These are phyloP conservation scores for Vitis rotundifolia DNA, from an alignment of 164 flowering plant species.

Conservation along the genomic window DNA sequence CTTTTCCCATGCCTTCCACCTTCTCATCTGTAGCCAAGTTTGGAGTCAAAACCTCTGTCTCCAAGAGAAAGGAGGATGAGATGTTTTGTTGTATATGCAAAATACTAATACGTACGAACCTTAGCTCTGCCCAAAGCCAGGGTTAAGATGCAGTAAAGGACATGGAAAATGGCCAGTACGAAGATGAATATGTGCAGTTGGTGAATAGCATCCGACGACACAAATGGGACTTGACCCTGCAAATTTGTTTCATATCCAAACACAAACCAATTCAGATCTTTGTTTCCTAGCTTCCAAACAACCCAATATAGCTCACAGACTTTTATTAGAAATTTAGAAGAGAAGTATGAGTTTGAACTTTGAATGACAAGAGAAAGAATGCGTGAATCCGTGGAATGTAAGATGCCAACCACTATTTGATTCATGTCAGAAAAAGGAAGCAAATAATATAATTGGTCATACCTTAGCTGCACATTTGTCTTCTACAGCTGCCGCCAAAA, in stretches of 20 bases:
- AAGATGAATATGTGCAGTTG: conserved; percentile 82
- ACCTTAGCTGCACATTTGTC: conserved; percentile 48
- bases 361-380: no score
- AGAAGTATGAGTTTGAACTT: no score
- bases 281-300: no score
- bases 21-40: conserved; percentile 51
- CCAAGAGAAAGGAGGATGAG: neutral
- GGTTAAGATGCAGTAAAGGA: conserved; percentile 57
- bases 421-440: no score
- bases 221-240: conserved; percentile 56
- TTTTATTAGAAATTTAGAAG: no score
- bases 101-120: conserved; percentile 26
- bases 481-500: conserved; percentile 31
- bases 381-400: no score
- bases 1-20: conserved; percentile 76
- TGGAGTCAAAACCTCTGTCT: neutral
- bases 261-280: neutral
- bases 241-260: neutral
- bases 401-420: no score
- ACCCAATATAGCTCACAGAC: no score
- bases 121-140: conserved; percentile 60
- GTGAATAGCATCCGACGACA: conserved; percentile 55
- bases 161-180: conserved; percentile 58
- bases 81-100: neutral
- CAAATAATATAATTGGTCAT: neutral